Conservation (phyloP, 2,329 filamentous ascomycete genomes). For the Colletotrichum scovillei region DNA sequence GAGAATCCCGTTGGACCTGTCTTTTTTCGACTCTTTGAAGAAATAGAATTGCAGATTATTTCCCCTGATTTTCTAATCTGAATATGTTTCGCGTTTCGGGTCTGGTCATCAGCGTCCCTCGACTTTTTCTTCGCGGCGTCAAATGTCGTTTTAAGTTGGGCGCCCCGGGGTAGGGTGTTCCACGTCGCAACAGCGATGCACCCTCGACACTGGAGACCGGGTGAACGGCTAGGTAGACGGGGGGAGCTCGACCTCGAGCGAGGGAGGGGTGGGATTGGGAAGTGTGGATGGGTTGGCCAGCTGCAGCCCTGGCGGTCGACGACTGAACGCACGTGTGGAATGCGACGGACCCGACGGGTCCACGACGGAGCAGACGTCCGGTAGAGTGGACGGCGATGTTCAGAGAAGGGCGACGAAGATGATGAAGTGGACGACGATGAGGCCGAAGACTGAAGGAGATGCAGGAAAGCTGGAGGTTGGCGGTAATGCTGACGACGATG, state of each 20-base stretch:
- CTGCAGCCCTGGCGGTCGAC: conserved; percentile 18
- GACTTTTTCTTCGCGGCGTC: not conserved
- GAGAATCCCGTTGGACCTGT: not conserved
- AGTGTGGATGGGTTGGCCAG: not conserved
- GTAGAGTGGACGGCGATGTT: not conserved
- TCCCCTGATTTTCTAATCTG: not conserved
- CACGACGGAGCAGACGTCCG: conserved; percentile 30
- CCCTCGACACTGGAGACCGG: conserved; percentile 5
- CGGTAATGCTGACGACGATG: not conserved
- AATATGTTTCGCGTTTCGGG: conserved; percentile 16
- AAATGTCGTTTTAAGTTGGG: conserved; percentile 29
- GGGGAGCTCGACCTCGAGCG: not conserved
- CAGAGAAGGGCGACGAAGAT: not conserved
- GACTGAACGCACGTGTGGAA: not conserved
- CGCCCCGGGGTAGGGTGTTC: conserved; percentile 18
- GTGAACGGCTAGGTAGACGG: not conserved
- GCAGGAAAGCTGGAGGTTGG: not conserved
- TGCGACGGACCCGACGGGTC: conserved; percentile 25
- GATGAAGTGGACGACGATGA: not conserved
- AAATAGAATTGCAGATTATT: not conserved
- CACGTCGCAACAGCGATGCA: conserved; percentile 15
- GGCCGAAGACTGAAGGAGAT: not conserved
- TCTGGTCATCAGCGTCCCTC: conserved; percentile 13
- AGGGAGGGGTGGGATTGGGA: not conserved
- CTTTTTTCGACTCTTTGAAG: not conserved